Evolutionary conservation across 768 basidiomycete species (phyloP).

Genomic region (Pleurotus platypus): DNA sequence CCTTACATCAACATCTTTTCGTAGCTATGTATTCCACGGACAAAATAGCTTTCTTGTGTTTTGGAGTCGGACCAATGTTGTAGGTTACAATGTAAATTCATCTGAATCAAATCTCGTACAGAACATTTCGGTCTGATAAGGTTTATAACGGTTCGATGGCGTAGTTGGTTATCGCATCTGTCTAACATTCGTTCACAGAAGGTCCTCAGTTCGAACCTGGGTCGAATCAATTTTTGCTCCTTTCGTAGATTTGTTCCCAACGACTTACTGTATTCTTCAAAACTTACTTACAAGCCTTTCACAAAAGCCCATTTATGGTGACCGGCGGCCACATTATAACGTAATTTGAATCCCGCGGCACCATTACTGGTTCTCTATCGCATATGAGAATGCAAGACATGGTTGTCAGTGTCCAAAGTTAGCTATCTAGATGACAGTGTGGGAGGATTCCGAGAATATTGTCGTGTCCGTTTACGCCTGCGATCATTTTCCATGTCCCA

Average conservation of each 20-base stretch:
- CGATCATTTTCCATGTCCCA: neutral
- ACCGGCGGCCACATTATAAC: neutral
- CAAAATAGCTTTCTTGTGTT: too few relatives aligned
- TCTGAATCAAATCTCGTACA: too few relatives aligned
- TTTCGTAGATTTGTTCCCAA: too few relatives aligned
- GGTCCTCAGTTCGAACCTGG: conserved; percentile 71
- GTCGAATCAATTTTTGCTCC: conserved; percentile 33
- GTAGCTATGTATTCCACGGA: too few relatives aligned
- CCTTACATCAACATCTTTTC: too few relatives aligned
- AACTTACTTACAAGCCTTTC: too few relatives aligned
- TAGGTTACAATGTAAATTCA: too few relatives aligned
- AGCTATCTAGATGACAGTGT: neutral
- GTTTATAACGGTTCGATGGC: conserved; percentile 32
- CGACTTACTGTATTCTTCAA: too few relatives aligned
- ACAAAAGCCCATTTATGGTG: too few relatives aligned
- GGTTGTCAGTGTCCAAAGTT: neutral
- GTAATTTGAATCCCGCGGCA: conserved; percentile 1
- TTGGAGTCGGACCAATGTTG: too few relatives aligned
- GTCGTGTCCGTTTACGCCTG: neutral
- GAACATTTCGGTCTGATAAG: too few relatives aligned
- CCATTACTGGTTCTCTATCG: neutral
- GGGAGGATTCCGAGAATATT: conserved; percentile 3
- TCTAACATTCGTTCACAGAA: conserved; percentile 67
- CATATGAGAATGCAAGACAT: neutral
- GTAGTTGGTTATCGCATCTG: conserved; percentile 85